Conservation (phyloP, 805 yeast genomes). For the Nakazawaea populi region DNA sequence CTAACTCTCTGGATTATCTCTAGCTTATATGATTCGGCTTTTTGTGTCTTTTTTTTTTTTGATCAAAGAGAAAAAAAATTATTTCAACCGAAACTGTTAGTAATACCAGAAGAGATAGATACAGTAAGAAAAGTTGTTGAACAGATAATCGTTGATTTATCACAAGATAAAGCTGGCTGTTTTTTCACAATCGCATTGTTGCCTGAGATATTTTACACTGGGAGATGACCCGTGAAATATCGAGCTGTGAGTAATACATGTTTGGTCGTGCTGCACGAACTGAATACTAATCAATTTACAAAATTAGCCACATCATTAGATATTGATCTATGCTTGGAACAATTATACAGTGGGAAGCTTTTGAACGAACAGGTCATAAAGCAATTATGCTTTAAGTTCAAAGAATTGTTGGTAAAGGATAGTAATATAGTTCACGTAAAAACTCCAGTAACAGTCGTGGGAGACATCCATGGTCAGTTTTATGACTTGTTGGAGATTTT, state of each 20-base stretch:
- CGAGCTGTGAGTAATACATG: neutral
- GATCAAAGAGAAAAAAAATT: too few relatives aligned
- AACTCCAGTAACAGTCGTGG: conserved; percentile 92
- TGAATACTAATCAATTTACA: neutral
- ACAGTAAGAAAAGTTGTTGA: too few relatives aligned
- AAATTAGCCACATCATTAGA: conserved; percentile 28
- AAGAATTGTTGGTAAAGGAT: conserved; percentile 72
- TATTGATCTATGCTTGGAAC: conserved; percentile 67
- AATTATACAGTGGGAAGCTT: conserved; percentile 55
- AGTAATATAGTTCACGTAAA: conserved; percentile 81
- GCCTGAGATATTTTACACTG: neutral
- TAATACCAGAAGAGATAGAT: too few relatives aligned
- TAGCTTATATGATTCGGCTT: neutral
- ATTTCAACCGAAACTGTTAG: too few relatives aligned
- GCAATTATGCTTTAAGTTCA: conserved; percentile 73
- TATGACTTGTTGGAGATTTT: conserved; percentile 91
- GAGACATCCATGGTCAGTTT: conserved; percentile 97
- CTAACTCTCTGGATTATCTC: neutral
- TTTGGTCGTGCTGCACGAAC: too few relatives aligned
- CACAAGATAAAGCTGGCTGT: too few relatives aligned
- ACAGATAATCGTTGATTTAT: too few relatives aligned
- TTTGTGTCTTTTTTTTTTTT: neutral
- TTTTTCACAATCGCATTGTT: too few relatives aligned
- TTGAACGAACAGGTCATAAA: conserved; percentile 66
- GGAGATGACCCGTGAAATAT: conserved; percentile 1